A percentile compares a stretch with the other conserved stretches of the same genome.
These are phyloP conservation scores for Tetrapyrgos nigripes DNA, from an alignment of 1,284 basidiomycete species.

Conservation along the genomic window DNA sequence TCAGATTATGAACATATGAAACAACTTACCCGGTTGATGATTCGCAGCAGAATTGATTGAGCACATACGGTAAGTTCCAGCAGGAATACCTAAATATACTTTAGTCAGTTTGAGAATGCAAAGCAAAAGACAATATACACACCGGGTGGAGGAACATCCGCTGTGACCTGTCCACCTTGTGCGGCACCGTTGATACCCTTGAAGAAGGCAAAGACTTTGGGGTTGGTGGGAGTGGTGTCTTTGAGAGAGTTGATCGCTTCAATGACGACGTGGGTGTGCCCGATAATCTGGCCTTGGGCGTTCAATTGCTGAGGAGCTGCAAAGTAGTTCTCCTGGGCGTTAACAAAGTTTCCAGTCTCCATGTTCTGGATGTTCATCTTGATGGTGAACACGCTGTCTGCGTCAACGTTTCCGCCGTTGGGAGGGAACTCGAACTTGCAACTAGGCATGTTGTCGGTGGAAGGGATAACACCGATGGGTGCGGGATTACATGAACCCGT, in stretches of 20 bases:
- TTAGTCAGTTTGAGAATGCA: too few species aligned
- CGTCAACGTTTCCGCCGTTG: constrained; percentile 47
- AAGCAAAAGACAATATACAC: too few species aligned
- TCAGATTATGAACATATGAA: too few species aligned
- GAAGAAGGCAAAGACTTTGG: constrained; percentile 62
- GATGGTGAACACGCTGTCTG: constrained; percentile 50
- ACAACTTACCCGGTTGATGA: too few species aligned
- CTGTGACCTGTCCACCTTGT: constrained; percentile 48
- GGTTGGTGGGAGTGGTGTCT: constrained; percentile 54
- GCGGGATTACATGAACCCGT: constrained; percentile 29
- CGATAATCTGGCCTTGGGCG: constrained; percentile 49
- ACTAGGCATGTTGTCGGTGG: constrained; percentile 49
- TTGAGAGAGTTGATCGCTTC: constrained; percentile 49
- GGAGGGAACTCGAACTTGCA: constrained; percentile 52
- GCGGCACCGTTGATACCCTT: constrained; percentile 48
- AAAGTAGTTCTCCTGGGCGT: constrained; percentile 59
- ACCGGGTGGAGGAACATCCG: too few species aligned
- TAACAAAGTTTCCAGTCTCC: constrained; percentile 52
- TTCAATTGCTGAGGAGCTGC: constrained; percentile 60
- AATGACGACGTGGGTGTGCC: constrained; percentile 64
- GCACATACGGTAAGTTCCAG: constrained; percentile 52
- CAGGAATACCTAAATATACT: constrained; percentile 54
- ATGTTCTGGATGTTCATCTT: constrained; percentile 31
- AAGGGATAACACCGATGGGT: constrained; percentile 51
- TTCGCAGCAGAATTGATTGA: constrained; percentile 61